A percentile compares a stretch with the other conserved stretches of the same genome.
Evolutionary conservation across 2,329 filamentous ascomycete genomes (phyloP).

Genomic region (Amesomyces nigricolor): DNA sequence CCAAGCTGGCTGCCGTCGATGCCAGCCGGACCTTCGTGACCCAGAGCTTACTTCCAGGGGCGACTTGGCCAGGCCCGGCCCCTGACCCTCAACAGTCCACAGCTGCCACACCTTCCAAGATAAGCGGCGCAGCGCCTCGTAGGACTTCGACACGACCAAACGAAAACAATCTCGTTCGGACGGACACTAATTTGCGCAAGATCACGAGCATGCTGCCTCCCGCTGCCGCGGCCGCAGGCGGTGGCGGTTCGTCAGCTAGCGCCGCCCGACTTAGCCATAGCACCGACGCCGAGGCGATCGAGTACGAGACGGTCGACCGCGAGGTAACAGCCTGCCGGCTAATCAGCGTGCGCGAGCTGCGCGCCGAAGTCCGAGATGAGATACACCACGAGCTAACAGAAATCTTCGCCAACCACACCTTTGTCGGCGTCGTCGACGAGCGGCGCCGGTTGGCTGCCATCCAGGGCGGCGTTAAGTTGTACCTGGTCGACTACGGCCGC

Average conservation of each 20-base stretch:
- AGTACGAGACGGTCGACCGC: conserved; percentile 68
- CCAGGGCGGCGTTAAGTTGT: conserved; percentile 87
- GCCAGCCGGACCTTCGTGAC: conserved; percentile 92
- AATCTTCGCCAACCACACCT: conserved; percentile 80
- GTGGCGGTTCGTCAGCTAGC: conserved; percentile 26
- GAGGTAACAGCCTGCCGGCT: conserved; percentile 67
- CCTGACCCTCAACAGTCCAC: conserved; percentile 26
- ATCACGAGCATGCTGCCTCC: conserved; percentile 93
- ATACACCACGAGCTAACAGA: conserved; percentile 86
- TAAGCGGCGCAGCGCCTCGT: conserved; percentile 39
- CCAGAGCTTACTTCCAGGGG: conserved; percentile 78
- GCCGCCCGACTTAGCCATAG: conserved; percentile 16
- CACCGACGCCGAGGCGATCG: conserved; percentile 43
- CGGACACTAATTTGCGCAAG: conserved; percentile 82
- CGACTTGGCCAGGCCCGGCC: conserved; percentile 32
- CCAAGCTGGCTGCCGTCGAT: conserved; percentile 78
- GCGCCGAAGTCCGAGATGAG: conserved; percentile 69
- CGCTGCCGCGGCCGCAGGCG: conserved; percentile 35
- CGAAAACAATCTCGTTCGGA: conserved; percentile 85
- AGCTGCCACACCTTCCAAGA: conserved; percentile 27
- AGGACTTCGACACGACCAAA: conserved; percentile 53
- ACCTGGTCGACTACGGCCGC: conserved; percentile 87
- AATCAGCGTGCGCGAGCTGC: conserved; percentile 78
- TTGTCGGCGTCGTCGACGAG: conserved; percentile 89
- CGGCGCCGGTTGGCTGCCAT: conserved; percentile 82